Conservation (phyloP, 1,284 basidiomycete species). For the Cronartium quercuum region DNA sequence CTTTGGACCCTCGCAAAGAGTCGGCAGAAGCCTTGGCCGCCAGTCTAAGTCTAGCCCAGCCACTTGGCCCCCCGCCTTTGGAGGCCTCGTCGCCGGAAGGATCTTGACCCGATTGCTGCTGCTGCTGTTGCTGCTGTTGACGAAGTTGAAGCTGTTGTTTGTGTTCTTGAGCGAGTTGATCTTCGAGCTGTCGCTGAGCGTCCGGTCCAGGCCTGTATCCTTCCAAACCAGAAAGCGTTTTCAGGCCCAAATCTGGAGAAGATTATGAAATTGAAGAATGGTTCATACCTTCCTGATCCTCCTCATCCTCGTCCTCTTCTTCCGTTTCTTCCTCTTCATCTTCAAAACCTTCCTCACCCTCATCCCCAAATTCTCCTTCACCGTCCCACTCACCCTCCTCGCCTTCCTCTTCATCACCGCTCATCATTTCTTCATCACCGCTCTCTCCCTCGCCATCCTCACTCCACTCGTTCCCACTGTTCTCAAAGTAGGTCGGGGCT, state of each 20-base stretch:
- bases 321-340: conserved; percentile 41
- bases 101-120: conserved; percentile 44
- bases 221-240: conserved; percentile 55
- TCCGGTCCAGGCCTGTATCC: conserved; percentile 52
- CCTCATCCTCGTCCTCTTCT: conserved; percentile 40
- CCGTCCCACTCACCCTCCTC: conserved; percentile 60
- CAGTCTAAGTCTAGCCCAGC: conserved; percentile 35
- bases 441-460: conserved; percentile 55
- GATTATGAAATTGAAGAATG: not conserved
- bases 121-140: conserved; percentile 48
- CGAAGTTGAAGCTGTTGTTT: conserved; percentile 44
- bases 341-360: conserved; percentile 41
- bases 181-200: conserved; percentile 42
- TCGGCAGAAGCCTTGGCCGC: conserved; percentile 39
- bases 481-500: conserved; percentile 54
- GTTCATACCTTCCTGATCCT: conserved; percentile 26
- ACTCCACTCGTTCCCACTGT: conserved; percentile 58
- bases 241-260: conserved; percentile 47
- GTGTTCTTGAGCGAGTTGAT: conserved; percentile 38
- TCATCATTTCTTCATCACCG: conserved; percentile 40
- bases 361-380: conserved; percentile 52
- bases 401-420: conserved; percentile 64
- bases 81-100: conserved; percentile 3
- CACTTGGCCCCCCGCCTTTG: conserved; percentile 3
- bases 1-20: conserved; percentile 29